Evolutionary conservation across 164 flowering plant species (phyloP), one percentile per base, ranked within the genome.

Genomic region (Stephania japonica): DNA sequence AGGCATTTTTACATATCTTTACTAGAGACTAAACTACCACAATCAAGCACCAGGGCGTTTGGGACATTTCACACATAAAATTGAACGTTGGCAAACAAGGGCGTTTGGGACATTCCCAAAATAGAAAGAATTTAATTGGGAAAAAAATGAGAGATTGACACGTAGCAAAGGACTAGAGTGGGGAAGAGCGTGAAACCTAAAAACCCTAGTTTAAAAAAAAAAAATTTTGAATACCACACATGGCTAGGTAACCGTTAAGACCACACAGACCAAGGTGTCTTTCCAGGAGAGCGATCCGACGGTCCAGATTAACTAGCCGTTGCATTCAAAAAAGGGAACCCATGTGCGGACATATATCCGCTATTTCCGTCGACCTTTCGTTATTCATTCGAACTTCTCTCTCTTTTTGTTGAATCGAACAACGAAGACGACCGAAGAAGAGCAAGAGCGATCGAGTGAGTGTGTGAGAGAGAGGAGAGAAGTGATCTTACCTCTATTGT

Each of bases 281-380:
- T 73, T 81, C 69, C 77, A 78, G 76, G 80, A 0, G 18, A 32
- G 18, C 66, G 76, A 86, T 84, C 87, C 38, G 38, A 87, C 94
- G 94, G 92, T 80, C 70, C 6, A 0, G 9, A 76, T 80, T 81
- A 14, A 87, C 86, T 90, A 90, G 95, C 97, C 97, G 97, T 92
- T 92, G 68, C 75, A 81, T 85, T 79, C 80, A 85, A 89, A 75
- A 77, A 59, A 42, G 9, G 24, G 6, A 25, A 61, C 14, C 49
- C 72, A 73, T 78, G 72, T 72, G 80, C 85, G 74, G 89, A 89
- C 89, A 87, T 71, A 77, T 72, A 76, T 76, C 86, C 91, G 82
- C 74, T 75, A 81, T 84, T 81, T 78, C 43, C 84, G 83, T 68
- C 79, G 59, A 41, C 42, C 53, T 66, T 78, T 71, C 80, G 56